Conservation (phyloP, 2,329 filamentous ascomycete species). For the Colletotrichum gloeosporioides region DNA sequence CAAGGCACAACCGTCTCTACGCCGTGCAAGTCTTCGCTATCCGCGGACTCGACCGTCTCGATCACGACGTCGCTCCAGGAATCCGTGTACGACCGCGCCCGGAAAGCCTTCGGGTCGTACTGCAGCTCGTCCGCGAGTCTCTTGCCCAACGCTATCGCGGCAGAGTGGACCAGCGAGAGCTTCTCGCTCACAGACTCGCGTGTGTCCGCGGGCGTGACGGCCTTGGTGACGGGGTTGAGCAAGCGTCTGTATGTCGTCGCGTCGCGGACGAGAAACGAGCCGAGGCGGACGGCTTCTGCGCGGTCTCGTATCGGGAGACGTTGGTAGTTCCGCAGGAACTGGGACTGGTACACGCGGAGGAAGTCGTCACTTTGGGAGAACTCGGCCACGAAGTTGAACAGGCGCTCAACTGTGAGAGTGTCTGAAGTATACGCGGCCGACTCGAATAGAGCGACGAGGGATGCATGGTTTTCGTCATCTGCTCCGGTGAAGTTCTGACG, state of each 20-base stretch:
- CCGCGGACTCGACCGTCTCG: neutral
- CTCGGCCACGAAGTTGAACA: conserved; percentile 18
- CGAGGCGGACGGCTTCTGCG: conserved; percentile 27
- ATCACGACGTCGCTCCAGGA: conserved; percentile 13
- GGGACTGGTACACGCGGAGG: neutral
- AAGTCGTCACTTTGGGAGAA: conserved; percentile 13
- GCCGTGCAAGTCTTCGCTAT: neutral
- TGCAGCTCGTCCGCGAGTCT: conserved; percentile 22
- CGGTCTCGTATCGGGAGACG: conserved; percentile 11
- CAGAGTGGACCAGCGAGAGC: conserved; percentile 29
- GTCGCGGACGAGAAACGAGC: conserved; percentile 17
- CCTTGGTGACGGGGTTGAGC: neutral
- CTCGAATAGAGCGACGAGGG: conserved; percentile 24
- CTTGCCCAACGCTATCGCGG: conserved; percentile 24
- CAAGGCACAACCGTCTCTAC: conserved; percentile 26
- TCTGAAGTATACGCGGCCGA: conserved; percentile 25
- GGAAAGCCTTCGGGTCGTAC: neutral
- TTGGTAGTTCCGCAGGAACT: conserved; percentile 25
- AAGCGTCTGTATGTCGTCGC: neutral
- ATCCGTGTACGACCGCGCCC: neutral
- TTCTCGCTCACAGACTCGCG: conserved; percentile 11
- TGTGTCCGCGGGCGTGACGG: neutral
- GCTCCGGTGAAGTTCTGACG: neutral
- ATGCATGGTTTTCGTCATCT: neutral
- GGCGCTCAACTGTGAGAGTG: neutral